Base-by-base conservation (phyloP, 257 asterid genomes). In the Linaria vulgaris region DNA sequence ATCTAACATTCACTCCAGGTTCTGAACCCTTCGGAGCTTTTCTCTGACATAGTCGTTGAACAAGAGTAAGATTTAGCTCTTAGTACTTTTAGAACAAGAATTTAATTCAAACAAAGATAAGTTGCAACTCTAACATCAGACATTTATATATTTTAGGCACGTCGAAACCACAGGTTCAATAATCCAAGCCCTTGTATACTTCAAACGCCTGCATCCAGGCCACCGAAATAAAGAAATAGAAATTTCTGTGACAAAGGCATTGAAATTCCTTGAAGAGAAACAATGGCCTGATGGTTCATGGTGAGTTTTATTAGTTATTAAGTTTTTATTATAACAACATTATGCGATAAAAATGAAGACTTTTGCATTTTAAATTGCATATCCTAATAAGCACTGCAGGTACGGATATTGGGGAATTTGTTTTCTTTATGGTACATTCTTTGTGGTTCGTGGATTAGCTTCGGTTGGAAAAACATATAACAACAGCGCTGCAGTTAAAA, bases 231-330 rank as follows among this genome's bases (percentile, higher is more conserved):
- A 78, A 60, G 97, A 90, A 68, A 87, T 90, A 9, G 90, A 90
- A 49, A 63, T 45, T 12, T 62, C 95, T 0, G 77, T 87, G 6
- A 63, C 77, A 5, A 82, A 76, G 41, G 96, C 83, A 6, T 6
- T 87, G 0, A 48, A 13, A 1, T 90, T 74, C 53, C 81, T 90
- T 1, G 88, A 87, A 77, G 84, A 75, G 34, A 73, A 46, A 66
- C 95, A 85, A 49, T 72, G 78, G 82, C 77, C 85, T n/a, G 90
- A 90, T 68, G 95, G 97, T 27, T 87, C 97, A 68, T 90, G 97
- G 95, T 57, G 31, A 57, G 63, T 38, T 17, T 10, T 34, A 9
- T 20, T 11, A 1, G 41, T 34, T 34, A 7, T 1, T 34, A 34
- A 34, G 10, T 3, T 27, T n/a, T n/a, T n/a, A n/a, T n/a, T n/a